Evolutionary conservation across 2,329 filamentous ascomycete genomes (phyloP).

Genomic region (Trichoderma gracile): DNA sequence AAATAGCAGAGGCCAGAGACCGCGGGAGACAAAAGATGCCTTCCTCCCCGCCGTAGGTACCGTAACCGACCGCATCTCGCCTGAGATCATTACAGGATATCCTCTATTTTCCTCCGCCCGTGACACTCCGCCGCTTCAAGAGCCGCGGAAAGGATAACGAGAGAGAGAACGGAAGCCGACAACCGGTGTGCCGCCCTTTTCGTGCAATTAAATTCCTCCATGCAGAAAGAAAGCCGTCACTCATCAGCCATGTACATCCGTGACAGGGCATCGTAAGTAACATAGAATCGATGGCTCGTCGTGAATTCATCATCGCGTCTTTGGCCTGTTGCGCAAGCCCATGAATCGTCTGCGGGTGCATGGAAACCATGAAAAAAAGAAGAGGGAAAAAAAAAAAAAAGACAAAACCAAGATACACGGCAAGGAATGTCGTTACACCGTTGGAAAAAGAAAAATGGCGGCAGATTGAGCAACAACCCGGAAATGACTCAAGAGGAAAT

Average conservation of each 20-base stretch:
- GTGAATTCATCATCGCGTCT: conserved; percentile 41
- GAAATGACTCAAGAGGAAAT: conserved; percentile 2
- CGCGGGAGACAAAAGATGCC: conserved; percentile 28
- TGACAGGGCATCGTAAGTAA: conserved; percentile 39
- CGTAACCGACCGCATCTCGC: conserved; percentile 37
- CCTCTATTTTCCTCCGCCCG: conserved; percentile 37
- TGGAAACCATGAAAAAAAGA: conserved; percentile 31
- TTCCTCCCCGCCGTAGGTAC: conserved; percentile 22
- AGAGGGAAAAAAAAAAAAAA: too few relatives aligned
- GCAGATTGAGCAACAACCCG: too few relatives aligned
- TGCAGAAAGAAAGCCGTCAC: conserved; percentile 44
- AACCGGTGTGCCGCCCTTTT: conserved; percentile 32
- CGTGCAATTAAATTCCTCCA: conserved; percentile 41
- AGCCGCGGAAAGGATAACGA: conserved; percentile 31
- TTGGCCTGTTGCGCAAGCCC: conserved; percentile 33
- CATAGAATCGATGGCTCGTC: conserved; percentile 41
- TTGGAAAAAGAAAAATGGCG: background rate
- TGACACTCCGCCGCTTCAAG: conserved; percentile 34
- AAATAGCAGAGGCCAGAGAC: conserved; percentile 31
- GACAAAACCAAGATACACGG: conserved; percentile 26
- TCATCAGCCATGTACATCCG: conserved; percentile 48
- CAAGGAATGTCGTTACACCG: conserved; percentile 28
- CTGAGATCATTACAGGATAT: conserved; percentile 44
- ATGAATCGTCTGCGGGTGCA: conserved; percentile 37
- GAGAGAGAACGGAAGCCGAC: conserved; percentile 30